Evolutionary conservation across 306 rosid species (phyloP), one percentile per base, ranked within the genome.

Genomic region (Quercus wislizeni): DNA sequence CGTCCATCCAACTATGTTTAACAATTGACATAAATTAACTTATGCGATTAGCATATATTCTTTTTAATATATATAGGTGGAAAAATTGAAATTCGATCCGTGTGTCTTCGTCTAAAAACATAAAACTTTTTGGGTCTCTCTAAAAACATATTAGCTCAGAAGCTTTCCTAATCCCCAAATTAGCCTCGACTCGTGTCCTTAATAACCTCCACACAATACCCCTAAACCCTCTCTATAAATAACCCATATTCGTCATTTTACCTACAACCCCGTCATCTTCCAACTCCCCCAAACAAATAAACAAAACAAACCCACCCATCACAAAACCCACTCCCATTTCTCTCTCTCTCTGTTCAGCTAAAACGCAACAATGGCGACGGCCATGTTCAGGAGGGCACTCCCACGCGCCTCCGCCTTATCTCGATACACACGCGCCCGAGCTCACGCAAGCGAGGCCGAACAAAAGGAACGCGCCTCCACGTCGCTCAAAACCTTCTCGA

Each of bases 401-500:
- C 27, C 76, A 25, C 85, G 90, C 61, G 80, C 88, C 75, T 78
- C 90, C 54, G 79, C 89, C 20, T 10, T 49, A 12, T 71, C 85
- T n/a, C 80, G 84, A 33, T 76, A 83, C 1, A 20, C 82, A 1
- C 23, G 71, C 2, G 58, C 85, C 21, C 91, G 94, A n/a, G 85
- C 90, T 35, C 87, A 88, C 25, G 94, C 98, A 1, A 79, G 92
- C 2, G 99, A 79, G 65, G 86, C 91, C 19, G 79, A 81, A 20
- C 90, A 89, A 19, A 84, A 79, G 55, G 87, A 88, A 58, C 35
- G 56, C 0, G 82, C 33, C 43, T n/a, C 76, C 17, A 0, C 89
- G 18, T 12, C n/a, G 1, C 8, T 85, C 23, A 93, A 93, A 79
- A 90, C 90, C 30, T 96, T 96, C 89, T 90, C 91, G 74, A 96